A percentile compares a stretch with the other conserved stretches of the same genome.
Evolutionary conservation across 306 rosid species (phyloP).

Genomic region (Pyrus pyrifolia): DNA sequence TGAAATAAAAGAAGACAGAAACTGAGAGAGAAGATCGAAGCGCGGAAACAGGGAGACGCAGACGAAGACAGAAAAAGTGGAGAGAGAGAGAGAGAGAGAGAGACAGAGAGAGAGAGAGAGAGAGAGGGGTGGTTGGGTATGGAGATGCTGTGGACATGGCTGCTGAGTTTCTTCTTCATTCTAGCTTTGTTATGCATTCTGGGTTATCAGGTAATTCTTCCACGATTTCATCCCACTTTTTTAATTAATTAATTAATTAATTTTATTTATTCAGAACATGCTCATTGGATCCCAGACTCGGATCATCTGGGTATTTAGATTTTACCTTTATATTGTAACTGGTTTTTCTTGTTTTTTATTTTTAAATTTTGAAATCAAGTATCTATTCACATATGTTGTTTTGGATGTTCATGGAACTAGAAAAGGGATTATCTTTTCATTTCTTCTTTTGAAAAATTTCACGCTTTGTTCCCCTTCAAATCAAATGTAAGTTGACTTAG

Average conservation of each 20-base stretch:
- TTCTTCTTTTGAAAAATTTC: not conserved
- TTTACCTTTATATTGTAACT: not conserved
- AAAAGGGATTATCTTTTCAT: not conserved
- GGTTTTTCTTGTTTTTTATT: not conserved
- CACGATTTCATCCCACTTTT: not conserved
- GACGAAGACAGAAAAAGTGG: not conserved
- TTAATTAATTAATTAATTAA: not conserved
- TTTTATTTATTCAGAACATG: not conserved
- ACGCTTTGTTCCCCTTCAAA: not conserved
- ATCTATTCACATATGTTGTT: not conserved
- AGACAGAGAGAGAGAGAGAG: not conserved
- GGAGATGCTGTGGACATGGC: conserved; percentile 59
- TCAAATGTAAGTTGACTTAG: not conserved
- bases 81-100: not conserved
- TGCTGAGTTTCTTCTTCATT: conserved; percentile 49
- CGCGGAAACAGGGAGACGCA: not conserved
- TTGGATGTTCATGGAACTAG: not conserved
- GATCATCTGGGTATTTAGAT: not conserved
- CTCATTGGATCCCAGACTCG: not conserved
- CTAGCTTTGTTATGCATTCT: conserved; percentile 40
- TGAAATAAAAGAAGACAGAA: not conserved
- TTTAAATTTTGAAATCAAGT: not conserved
- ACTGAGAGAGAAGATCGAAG: not conserved
- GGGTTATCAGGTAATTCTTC: conserved; percentile 58
- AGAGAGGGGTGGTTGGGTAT: conserved; percentile 25